phyloP scores from a whole-genome alignment of 1,284 basidiomycete species.

The Tausonia pullulans region DNA sequence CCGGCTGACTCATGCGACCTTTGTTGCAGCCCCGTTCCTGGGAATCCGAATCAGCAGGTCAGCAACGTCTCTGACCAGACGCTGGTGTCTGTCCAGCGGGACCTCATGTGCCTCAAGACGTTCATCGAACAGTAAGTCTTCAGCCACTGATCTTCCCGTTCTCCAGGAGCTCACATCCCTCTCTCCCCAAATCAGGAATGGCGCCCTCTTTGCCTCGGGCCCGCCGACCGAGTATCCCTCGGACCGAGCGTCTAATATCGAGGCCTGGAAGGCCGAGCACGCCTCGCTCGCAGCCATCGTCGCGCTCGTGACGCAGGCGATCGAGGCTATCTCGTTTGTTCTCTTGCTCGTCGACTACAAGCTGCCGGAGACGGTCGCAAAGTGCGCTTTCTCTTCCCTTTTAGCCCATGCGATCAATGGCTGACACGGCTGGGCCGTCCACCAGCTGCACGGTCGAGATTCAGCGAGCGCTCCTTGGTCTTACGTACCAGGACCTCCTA shows the following conservation, averaged over 20 bases:
- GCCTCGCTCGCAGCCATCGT: constrained; percentile 61
- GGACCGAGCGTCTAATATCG: constrained; percentile 26
- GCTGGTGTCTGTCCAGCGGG: constrained; percentile 61
- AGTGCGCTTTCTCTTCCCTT: constrained; percentile 41
- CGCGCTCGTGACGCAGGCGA: constrained; percentile 62
- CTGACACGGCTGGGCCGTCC: constrained; percentile 2
- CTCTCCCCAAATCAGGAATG: constrained; percentile 41
- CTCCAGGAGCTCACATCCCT: not conserved
- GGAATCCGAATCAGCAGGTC: constrained; percentile 42
- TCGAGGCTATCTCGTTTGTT: constrained; percentile 88
- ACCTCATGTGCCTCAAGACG: constrained; percentile 61
- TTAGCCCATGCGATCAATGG: not conserved
- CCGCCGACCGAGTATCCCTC: constrained; percentile 32
- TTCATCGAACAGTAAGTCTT: constrained; percentile 44
- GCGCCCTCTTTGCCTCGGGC: constrained; percentile 63
- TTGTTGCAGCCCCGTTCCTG: constrained; percentile 31
- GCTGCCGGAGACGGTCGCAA: constrained; percentile 69
- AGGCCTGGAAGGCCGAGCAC: constrained; percentile 80
- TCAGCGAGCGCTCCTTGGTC: constrained; percentile 51
- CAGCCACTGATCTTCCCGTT: not conserved
- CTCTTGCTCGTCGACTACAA: constrained; percentile 84
- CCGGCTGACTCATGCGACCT: constrained; percentile 11
- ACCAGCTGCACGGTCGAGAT: constrained; percentile 53
- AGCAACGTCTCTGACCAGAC: constrained; percentile 47
- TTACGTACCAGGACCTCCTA: constrained; percentile 77